Percentiles rank a stretch among this genome's conserved stretches.
phyloP scores from a whole-genome alignment of 169 alveolate genomes.

The Besnoitia besnoiti region DNA sequence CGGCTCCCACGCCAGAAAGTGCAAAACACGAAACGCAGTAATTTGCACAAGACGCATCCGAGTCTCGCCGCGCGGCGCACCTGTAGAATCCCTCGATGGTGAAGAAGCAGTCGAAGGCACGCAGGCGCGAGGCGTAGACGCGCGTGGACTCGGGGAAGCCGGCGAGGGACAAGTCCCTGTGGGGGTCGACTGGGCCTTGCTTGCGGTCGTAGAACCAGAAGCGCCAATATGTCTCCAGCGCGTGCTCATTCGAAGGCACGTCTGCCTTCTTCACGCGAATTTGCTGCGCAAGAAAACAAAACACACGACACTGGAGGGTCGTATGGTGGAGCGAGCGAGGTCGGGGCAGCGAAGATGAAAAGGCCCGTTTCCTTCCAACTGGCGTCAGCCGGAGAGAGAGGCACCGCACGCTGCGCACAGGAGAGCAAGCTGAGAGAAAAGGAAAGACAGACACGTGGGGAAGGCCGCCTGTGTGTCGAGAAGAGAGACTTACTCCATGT shows the following conservation, averaged over 20 bases:
- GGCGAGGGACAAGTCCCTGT: neutral
- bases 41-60: neutral
- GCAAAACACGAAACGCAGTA: too few species aligned
- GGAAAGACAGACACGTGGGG: too few species aligned
- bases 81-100: neutral
- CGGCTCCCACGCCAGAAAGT: too few species aligned
- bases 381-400: too few species aligned
- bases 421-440: too few species aligned
- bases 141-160: conserved; percentile 1
- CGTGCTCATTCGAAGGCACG: neutral
- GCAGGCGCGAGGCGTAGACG: neutral
- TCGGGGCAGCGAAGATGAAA: too few species aligned
- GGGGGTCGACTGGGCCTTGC: neutral
- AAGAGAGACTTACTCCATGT: too few species aligned
- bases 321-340: too few species aligned
- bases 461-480: too few species aligned
- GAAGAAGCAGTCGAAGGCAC: neutral
- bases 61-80: neutral
- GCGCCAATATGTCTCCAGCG: neutral
- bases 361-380: too few species aligned
- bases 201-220: neutral
- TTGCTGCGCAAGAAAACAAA: neutral
- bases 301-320: too few species aligned
- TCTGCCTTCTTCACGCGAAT: neutral
- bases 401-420: too few species aligned